A percentile compares a stretch with the other conserved stretches of the same genome.
phyloP scores from a whole-genome alignment of 208 protist genomes.

The Leishmania gerbilli region DNA sequence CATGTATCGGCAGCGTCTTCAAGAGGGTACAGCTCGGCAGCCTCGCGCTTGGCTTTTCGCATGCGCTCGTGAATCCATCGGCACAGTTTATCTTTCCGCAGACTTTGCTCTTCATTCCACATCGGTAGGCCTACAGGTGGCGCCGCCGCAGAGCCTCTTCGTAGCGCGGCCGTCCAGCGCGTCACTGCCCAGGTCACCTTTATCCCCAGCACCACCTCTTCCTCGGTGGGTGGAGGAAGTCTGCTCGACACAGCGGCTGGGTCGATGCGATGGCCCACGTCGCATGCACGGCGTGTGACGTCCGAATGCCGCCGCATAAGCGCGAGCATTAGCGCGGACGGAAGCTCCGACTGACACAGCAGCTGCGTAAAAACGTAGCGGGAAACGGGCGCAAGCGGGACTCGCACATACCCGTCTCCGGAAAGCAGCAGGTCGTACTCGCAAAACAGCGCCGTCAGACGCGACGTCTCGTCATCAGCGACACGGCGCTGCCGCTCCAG shows the following conservation, averaged over 20 bases:
- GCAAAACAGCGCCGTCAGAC: conserved; percentile 14
- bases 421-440: conserved; percentile 34
- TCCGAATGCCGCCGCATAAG: conserved; percentile 18
- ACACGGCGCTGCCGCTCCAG: conserved; percentile 3
- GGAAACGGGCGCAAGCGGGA: conserved; percentile 42
- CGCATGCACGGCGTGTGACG: neutral
- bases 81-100: neutral
- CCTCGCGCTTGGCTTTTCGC: neutral
- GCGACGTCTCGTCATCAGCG: conserved; percentile 15
- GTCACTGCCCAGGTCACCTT: conserved; percentile 41
- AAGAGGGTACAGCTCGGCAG: neutral
- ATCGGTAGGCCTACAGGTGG: neutral
- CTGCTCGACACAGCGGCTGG: neutral
- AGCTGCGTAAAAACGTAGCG: conserved; percentile 53
- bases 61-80: conserved; percentile 4
- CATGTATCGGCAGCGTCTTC: neutral
- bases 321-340: conserved; percentile 18
- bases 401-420: conserved; percentile 39
- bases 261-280: neutral
- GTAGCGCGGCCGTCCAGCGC: conserved; percentile 27
- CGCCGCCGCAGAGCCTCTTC: neutral
- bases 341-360: conserved; percentile 34
- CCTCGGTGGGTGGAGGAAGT: conserved; percentile 6
- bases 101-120: neutral
- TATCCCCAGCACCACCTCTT: conserved; percentile 36